Conservation (phyloP, 2,329 filamentous ascomycete genomes). For the Aureobasidium sp. region DNA sequence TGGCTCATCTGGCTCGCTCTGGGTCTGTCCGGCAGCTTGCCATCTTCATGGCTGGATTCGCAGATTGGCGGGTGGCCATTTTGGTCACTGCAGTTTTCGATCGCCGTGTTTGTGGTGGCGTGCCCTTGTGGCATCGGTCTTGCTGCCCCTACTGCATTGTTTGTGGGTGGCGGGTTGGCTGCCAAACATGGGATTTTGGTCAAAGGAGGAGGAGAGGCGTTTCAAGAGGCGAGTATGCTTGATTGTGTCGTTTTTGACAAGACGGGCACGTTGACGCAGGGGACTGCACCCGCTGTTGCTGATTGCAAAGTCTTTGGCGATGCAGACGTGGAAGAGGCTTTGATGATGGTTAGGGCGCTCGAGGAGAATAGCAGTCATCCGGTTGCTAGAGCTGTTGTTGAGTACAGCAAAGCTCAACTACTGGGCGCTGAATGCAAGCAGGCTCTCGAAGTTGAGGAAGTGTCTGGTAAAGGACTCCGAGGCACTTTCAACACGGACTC, state of each 20-base stretch:
- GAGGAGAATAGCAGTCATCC: slow-evolving; percentile 70
- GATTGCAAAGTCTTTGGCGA: slow-evolving; percentile 13
- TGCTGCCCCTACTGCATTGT: slow-evolving; percentile 76
- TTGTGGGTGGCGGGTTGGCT: slow-evolving; percentile 72
- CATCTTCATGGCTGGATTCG: slow-evolving; percentile 46
- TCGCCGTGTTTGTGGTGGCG: slow-evolving; percentile 78
- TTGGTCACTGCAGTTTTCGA: slow-evolving; percentile 75
- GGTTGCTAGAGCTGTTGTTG: slow-evolving; percentile 60
- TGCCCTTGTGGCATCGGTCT: slow-evolving; percentile 78
- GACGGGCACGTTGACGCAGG: slow-evolving; percentile 71
- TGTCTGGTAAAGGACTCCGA: slow-evolving; percentile 63
- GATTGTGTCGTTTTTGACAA: slow-evolving; percentile 83
- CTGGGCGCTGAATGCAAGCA: neutral
- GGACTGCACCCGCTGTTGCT: slow-evolving; percentile 49
- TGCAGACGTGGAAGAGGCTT: slow-evolving; percentile 28
- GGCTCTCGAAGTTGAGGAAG: slow-evolving; percentile 48
- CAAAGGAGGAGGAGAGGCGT: slow-evolving; percentile 77
- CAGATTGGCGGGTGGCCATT: slow-evolving; percentile 57
- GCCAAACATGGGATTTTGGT: slow-evolving; percentile 73
- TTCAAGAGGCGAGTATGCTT: slow-evolving; percentile 72
- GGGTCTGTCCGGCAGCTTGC: slow-evolving; percentile 51
- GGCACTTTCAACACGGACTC: slow-evolving; percentile 38
- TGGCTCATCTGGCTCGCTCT: slow-evolving; percentile 65
- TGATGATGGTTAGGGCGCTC: slow-evolving; percentile 51
- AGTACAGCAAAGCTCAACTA: slow-evolving; percentile 35